Percentiles rank a stretch among this genome's conserved stretches.
Evolutionary conservation across 2,329 filamentous ascomycete genomes (phyloP).

Genomic region (Trichoderma afroharzianum): DNA sequence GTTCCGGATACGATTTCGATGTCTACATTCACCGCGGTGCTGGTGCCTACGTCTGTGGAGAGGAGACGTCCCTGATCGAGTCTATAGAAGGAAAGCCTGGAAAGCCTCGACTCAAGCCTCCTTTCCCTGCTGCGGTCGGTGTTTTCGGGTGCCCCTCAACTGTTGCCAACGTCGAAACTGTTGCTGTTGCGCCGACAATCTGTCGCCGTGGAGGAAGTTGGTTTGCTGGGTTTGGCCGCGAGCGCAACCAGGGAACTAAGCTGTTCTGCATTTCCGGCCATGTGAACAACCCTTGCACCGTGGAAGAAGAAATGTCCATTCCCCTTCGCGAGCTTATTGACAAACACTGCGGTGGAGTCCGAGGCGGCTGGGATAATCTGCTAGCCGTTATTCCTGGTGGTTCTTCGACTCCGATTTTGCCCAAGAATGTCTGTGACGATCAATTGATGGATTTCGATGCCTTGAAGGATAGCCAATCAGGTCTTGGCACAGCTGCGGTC

Average conservation of each 20-base stretch:
- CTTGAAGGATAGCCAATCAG: slow-evolving; percentile 95
- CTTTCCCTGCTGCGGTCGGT: slow-evolving; percentile 95
- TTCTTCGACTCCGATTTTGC: slow-evolving; percentile 92
- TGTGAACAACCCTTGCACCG: slow-evolving; percentile 97
- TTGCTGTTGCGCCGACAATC: slow-evolving; percentile 94
- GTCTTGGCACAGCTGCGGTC: slow-evolving; percentile 93
- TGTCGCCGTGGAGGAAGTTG: slow-evolving; percentile 86
- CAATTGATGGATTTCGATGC: slow-evolving; percentile 99
- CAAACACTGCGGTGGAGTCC: slow-evolving; percentile 95
- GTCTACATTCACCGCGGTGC: slow-evolving; percentile 95
- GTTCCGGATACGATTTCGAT: slow-evolving; percentile 95
- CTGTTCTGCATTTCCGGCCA: slow-evolving; percentile 97
- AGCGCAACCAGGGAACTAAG: slow-evolving; percentile 96
- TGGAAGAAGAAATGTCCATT: slow-evolving; percentile 99
- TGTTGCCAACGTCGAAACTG: slow-evolving; percentile 95
- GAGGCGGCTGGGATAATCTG: slow-evolving; percentile 96
- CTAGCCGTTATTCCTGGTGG: slow-evolving; percentile 93
- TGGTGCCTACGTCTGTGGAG: slow-evolving; percentile 96
- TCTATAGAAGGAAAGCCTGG: slow-evolving; percentile 97
- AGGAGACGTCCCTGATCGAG: slow-evolving; percentile 97
- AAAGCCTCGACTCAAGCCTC: slow-evolving; percentile 97
- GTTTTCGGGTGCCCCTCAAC: slow-evolving; percentile 97
- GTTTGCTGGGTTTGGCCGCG: slow-evolving; percentile 92
- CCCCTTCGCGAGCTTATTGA: slow-evolving; percentile 94
- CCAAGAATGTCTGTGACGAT: slow-evolving; percentile 84